Conservation (phyloP, 2,329 filamentous ascomycete species). For the Phyllosticta citribraziliensis region DNA sequence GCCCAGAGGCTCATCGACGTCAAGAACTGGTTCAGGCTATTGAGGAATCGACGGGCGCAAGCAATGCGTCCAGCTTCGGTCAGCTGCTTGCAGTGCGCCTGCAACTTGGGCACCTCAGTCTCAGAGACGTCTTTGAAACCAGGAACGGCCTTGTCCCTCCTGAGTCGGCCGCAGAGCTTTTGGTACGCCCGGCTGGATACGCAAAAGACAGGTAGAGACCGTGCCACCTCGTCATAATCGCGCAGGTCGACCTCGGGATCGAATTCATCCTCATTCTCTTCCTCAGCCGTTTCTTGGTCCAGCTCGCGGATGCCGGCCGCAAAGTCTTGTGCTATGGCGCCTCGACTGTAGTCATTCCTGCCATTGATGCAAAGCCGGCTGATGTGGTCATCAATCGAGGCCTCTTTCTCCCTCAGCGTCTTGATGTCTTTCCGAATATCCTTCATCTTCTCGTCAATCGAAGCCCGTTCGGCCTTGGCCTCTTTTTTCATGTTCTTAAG, state of each 20-base stretch:
- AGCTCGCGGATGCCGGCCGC: conserved; percentile 50
- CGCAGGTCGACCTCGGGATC: conserved; percentile 45
- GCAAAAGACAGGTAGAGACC: conserved; percentile 52
- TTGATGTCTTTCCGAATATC: conserved; percentile 21
- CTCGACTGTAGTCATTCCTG: conserved; percentile 47
- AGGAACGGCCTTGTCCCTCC: conserved; percentile 41
- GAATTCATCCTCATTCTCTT: conserved; percentile 46
- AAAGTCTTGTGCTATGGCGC: conserved; percentile 49
- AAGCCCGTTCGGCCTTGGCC: conserved; percentile 22
- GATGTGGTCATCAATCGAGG: conserved; percentile 24
- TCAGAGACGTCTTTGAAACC: conserved; percentile 45
- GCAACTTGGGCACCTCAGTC: conserved; percentile 50
- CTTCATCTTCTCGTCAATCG: conserved; percentile 22
- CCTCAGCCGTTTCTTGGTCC: conserved; percentile 45
- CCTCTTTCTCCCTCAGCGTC: conserved; percentile 21
- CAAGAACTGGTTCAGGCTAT: conserved; percentile 40
- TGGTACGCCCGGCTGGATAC: conserved; percentile 55
- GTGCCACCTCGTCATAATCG: conserved; percentile 49
- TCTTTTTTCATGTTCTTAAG: conserved; percentile 35
- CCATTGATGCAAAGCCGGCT: conserved; percentile 41
- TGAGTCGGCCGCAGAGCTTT: conserved; percentile 46
- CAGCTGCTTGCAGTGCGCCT: conserved; percentile 48
- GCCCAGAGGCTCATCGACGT: conserved; percentile 46
- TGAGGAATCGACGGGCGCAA: conserved; percentile 42
- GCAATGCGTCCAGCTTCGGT: conserved; percentile 41